Evolutionary conservation across 108 stramenopile species (phyloP), one percentile per base, ranked within the genome.

Genomic region (Aurantiochytrium sp.): DNA sequence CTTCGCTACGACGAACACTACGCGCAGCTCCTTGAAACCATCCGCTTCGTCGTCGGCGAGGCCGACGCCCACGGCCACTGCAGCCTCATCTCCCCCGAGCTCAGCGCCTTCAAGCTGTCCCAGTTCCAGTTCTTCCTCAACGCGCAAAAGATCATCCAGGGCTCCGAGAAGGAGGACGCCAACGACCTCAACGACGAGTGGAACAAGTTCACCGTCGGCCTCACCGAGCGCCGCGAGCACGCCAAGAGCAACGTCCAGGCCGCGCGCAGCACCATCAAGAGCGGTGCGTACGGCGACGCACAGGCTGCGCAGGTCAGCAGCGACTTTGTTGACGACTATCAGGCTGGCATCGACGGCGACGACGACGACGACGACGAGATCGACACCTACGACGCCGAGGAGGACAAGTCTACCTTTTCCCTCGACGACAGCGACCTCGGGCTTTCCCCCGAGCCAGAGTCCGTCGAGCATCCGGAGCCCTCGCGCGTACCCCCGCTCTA

Each of bases 11-110:
- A 81, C 24, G 73, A 41, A 42, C 45, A 48, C 45, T 81, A 41
- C 27, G 73, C 73, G 19, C 36, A 81, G 39, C 73, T 81, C n/a
- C 45, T 81, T 21, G 73, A n/a, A 6, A 19, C 42, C n/a, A 48
- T 81, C 17, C 39, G 30, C 27, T 81, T 81, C 32, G 39, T 81
- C 27, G 45, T 48, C 30, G 73, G 45, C n/a, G 73, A 81, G 30
- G 73, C 73, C 39, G 73, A 48, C 45, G 24, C 21, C 10, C 21
- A 48, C 73, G 73, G 73, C 45, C 73, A 81, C 45, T 81, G 73
- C 4, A 12, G 73, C 24, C 45, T 81, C 39, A 81, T 81, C 32
- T 81, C 73, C 39, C 73, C 73, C n/a, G 73, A 81, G 73, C 73
- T 81, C 27, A 48, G 42, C 42, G 73, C 73, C 21, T 81, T 81